phyloP scores from a whole-genome alignment of 225 moss, liverwort and hornwort genomes.

The Pseudisothecium myosuroides region DNA sequence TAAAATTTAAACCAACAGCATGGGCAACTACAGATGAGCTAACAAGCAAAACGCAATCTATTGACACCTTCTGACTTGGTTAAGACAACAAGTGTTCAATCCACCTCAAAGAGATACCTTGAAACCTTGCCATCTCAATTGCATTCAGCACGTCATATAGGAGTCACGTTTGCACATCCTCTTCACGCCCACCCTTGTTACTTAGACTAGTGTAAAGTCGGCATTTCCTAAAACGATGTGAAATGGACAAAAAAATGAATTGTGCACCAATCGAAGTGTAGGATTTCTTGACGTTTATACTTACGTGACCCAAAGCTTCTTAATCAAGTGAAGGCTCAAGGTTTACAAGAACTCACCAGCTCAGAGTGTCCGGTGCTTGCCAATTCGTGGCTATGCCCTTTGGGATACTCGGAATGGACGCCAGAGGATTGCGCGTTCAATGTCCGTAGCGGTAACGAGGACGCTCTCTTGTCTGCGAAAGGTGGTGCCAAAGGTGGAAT shows the following conservation, averaged over 20 bases:
- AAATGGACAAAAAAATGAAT: not conserved
- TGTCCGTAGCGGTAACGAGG: constrained; percentile 12
- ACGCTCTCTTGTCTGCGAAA: constrained; percentile 16
- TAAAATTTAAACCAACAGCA: not conserved
- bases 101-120: too few species aligned
- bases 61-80: too few species aligned
- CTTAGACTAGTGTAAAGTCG: not conserved
- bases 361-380: constrained; percentile 1
- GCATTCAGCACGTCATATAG: not conserved
- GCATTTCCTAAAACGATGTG: not conserved
- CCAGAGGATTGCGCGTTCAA: constrained; percentile 4
- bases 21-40: not conserved
- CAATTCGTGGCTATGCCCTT: constrained; percentile 22
- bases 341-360: not conserved
- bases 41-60: not conserved
- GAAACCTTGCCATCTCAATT: not conserved
- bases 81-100: not conserved
- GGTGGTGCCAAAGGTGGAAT: not conserved
- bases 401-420: not conserved
- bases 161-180: not conserved
- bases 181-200: not conserved
- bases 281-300: not conserved
- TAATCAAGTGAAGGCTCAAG: not conserved
- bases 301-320: not conserved
- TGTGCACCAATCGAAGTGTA: not conserved